Conservation (phyloP, 139 green algal species). For the Closterium sp. region DNA sequence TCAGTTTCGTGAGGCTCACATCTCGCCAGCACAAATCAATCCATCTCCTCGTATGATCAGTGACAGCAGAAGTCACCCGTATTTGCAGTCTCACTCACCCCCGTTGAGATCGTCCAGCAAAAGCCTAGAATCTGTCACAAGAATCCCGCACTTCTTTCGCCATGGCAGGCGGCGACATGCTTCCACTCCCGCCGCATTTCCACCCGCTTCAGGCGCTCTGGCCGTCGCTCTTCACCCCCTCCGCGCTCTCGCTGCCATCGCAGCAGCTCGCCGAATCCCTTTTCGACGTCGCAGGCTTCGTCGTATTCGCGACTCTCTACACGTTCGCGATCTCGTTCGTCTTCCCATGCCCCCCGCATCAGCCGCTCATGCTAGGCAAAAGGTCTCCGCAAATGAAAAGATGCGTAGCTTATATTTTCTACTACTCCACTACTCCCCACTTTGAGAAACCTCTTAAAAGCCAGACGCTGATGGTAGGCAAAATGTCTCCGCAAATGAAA, state of each 20-base stretch:
- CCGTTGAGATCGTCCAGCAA: no score
- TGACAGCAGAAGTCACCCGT: no score
- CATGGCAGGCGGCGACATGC: not conserved
- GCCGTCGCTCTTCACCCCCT: not conserved
- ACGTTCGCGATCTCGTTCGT: not conserved
- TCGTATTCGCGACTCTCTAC: not conserved
- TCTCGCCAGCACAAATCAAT: no score
- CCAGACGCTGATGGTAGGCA: no score
- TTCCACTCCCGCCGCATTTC: not conserved
- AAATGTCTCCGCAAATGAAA: no score
- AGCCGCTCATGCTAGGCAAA: not conserved
- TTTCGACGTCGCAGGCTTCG: not conserved
- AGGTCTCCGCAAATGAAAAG: not conserved
- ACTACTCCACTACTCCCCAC: no score
- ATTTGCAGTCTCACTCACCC: no score
- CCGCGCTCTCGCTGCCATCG: not conserved
- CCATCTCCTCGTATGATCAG: no score
- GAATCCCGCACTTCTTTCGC: not conserved
- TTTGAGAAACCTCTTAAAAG: no score
- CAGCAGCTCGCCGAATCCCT: not conserved
- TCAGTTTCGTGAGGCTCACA: no score
- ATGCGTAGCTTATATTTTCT: not conserved
- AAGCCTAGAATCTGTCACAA: not conserved
- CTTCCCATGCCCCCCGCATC: not conserved
- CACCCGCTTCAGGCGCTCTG: not conserved